Evolutionary conservation across 1,284 basidiomycete species (phyloP).

Genomic region (Rhodotorula sp.): DNA sequence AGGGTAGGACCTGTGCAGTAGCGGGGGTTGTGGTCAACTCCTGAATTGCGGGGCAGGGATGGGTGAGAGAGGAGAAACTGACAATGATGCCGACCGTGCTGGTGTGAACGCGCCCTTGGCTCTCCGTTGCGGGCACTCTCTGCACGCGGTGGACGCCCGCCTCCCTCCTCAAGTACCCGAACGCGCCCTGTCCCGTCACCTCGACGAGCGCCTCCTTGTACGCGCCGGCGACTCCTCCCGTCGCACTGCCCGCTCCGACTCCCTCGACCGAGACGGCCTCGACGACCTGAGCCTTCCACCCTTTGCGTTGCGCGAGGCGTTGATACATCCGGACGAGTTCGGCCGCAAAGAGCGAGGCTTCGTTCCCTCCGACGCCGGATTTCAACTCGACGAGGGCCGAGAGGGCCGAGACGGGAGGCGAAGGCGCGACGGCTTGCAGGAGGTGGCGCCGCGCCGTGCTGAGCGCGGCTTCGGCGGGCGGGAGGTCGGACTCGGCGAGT

Average conservation of each 20-base stretch:
- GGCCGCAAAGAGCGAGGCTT: conserved; percentile 77
- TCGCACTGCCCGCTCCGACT: conserved; percentile 10
- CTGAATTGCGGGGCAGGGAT: background rate
- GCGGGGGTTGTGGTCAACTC: background rate
- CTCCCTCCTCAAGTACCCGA: conserved; percentile 79
- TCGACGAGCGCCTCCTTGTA: conserved; percentile 73
- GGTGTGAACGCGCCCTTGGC: conserved; percentile 83
- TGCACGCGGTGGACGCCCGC: conserved; percentile 96
- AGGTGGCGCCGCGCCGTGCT: conserved; percentile 59
- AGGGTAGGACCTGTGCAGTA: conserved; percentile 66
- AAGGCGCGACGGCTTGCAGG: conserved; percentile 69
- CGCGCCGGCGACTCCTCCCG: conserved; percentile 17
- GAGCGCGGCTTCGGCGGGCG: conserved; percentile 57
- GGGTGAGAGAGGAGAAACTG: conserved; percentile 44
- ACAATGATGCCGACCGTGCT: conserved; percentile 88
- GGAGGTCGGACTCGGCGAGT: conserved; percentile 72
- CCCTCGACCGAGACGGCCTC: conserved; percentile 34
- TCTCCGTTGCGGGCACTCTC: conserved; percentile 85
- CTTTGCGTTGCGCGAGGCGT: conserved; percentile 60
- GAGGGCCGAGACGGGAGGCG: conserved; percentile 63
- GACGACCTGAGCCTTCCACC: conserved; percentile 52
- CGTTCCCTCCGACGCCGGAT: conserved; percentile 88
- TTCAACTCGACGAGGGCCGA: conserved; percentile 87
- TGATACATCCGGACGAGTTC: conserved; percentile 82
- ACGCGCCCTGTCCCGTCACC: conserved; percentile 73